Conservation (phyloP, 176 grass and related monocot species). For the Zoysia pacifica region DNA sequence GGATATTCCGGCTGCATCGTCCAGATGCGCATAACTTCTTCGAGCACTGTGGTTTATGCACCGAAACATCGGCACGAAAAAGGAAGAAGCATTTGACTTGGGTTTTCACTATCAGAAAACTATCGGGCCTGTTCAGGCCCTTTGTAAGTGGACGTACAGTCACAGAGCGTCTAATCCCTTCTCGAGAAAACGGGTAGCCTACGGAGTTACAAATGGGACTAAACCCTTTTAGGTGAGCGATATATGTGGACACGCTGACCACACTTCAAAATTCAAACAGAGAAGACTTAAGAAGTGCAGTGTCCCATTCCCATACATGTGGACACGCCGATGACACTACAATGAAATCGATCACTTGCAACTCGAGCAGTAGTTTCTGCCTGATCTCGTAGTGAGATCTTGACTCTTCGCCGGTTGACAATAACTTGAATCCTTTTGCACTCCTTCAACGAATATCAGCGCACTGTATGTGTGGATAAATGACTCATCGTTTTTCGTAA, state of each 20-base stretch:
- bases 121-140: neutral
- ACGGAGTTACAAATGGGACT: conserved; percentile 6
- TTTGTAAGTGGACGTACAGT: conserved; percentile 8
- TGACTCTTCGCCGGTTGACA: neutral
- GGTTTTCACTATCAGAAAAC: conserved; percentile 15
- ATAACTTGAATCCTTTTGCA: neutral
- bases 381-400: neutral
- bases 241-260: conserved; percentile 44
- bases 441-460: neutral
- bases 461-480: conserved; percentile 1
- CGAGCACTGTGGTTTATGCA: neutral
- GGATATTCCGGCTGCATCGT: conserved; percentile 23
- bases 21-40: neutral
- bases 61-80: neutral
- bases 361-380: neutral
- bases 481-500: neutral
- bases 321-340: neutral
- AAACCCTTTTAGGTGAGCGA: conserved; percentile 17
- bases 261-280: conserved; percentile 24
- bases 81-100: neutral
- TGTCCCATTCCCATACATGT: neutral
- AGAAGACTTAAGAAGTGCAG: conserved; percentile 1
- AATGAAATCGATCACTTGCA: conserved; percentile 34
- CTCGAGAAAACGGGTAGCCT: neutral
- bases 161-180: neutral